A percentile compares a stretch with the other conserved stretches of the same genome.
phyloP scores from a whole-genome alignment of 2,329 filamentous ascomycete genomes.

The Clathrospora elynae region DNA sequence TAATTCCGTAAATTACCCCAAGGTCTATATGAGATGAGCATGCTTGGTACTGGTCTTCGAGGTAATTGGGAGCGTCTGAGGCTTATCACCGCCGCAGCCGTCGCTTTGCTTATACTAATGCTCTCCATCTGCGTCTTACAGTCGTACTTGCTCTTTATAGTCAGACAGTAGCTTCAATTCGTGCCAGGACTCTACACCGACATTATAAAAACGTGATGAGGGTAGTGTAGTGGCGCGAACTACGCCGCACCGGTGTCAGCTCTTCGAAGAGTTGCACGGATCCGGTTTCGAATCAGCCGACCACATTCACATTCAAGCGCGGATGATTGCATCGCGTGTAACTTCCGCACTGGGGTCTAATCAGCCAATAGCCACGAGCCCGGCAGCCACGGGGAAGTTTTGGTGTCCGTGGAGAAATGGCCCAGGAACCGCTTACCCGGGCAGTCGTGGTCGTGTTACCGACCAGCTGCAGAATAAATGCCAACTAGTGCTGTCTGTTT shows the following conservation, averaged over 20 bases:
- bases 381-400: slow-evolving; percentile 8
- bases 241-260: background rate
- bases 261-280: background rate
- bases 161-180: no score
- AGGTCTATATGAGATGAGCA: no score
- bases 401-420: slow-evolving; percentile 1
- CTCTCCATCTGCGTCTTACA: no score
- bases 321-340: slow-evolving; percentile 7
- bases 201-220: no score
- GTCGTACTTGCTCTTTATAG: no score
- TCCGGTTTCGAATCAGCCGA: slow-evolving; percentile 1
- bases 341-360: background rate
- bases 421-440: slow-evolving; percentile 9
- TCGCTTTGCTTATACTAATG: no score
- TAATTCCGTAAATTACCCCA: no score
- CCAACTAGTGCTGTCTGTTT: slow-evolving; percentile 11
- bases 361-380: background rate
- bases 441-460: slow-evolving; percentile 6
- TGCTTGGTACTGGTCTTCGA: no score
- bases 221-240: no score
- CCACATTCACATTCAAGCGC: slow-evolving; percentile 5
- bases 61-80: no score
- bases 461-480: slow-evolving; percentile 4
- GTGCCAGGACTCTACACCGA: no score
- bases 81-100: no score